These are phyloP conservation scores for Xylaria sp. DNA, from an alignment of 2,329 filamentous ascomycete species.

Conservation along the genomic window DNA sequence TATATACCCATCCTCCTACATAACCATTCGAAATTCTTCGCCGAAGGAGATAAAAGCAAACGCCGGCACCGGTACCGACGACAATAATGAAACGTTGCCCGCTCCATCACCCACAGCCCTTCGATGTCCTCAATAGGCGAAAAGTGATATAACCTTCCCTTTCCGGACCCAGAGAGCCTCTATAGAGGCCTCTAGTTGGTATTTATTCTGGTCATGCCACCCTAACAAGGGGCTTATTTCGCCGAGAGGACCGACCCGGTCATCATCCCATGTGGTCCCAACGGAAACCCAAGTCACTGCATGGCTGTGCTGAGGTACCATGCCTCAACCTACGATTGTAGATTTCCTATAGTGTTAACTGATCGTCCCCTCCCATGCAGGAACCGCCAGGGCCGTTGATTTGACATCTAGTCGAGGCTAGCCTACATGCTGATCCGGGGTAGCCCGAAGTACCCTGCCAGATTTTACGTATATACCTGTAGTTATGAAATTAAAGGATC, in stretches of 20 bases:
- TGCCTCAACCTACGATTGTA: slow-evolving; percentile 10
- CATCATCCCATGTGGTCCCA: slow-evolving; percentile 22
- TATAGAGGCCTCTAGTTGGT: slow-evolving; percentile 9
- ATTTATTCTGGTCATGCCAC: slow-evolving; percentile 31
- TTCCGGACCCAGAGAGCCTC: slow-evolving; percentile 26
- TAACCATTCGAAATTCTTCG: background rate
- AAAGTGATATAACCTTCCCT: slow-evolving; percentile 36
- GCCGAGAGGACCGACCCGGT: slow-evolving; percentile 30
- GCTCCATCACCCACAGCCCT: background rate
- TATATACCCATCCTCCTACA: slow-evolving; percentile 24
- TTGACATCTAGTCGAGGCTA: slow-evolving; percentile 26
- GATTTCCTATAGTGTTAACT: background rate
- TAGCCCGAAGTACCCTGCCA: slow-evolving; percentile 31
- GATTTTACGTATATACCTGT: background rate
- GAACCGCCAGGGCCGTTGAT: slow-evolving; percentile 24
- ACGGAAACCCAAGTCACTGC: background rate
- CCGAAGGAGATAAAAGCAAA: background rate
- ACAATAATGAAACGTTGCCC: slow-evolving; percentile 32
- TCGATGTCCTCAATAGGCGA: slow-evolving; percentile 8
- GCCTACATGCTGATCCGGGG: slow-evolving; percentile 36
- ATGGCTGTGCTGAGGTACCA: slow-evolving; percentile 10
- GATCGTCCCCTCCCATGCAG: slow-evolving; percentile 29
- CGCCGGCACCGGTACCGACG: background rate
- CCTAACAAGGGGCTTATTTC: slow-evolving; percentile 27
- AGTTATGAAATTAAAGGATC: slow-evolving; percentile 10